These are phyloP conservation scores for Monosporascus sp. DNA, from an alignment of 2,329 filamentous ascomycete species.

Conservation along the genomic window DNA sequence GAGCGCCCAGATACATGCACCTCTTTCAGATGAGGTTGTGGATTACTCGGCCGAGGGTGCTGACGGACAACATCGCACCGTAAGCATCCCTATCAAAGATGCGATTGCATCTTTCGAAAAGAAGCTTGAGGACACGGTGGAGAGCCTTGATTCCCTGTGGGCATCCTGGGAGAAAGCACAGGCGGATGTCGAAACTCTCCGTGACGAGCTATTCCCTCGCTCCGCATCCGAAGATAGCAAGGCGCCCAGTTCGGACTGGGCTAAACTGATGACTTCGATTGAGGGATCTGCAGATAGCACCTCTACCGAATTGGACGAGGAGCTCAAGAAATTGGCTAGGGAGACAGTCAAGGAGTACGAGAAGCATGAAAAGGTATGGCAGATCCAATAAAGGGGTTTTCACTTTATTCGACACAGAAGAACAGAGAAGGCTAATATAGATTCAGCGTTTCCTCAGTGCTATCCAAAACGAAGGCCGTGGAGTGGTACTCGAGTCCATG, in stretches of 20 bases:
- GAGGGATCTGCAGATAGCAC: not conserved
- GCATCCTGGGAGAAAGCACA: slow-evolving; percentile 1
- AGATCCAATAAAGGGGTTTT: not conserved
- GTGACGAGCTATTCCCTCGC: not conserved
- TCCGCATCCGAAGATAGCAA: not conserved
- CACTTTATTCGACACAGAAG: too few relatives aligned
- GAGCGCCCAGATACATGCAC: not conserved
- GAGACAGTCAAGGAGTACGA: not conserved
- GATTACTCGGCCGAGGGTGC: not conserved
- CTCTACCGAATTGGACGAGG: not conserved
- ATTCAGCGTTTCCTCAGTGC: too few relatives aligned
- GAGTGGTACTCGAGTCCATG: too few relatives aligned
- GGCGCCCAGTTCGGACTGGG: not conserved
- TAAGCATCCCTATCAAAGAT: not conserved
- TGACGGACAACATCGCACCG: not conserved
- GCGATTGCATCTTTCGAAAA: not conserved
- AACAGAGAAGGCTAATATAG: too few relatives aligned
- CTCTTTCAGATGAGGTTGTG: not conserved
- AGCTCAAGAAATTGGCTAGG: not conserved
- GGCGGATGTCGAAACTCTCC: not conserved
- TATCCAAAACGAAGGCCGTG: too few relatives aligned
- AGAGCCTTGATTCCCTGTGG: not conserved
- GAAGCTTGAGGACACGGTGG: not conserved
- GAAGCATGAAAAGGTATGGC: slow-evolving; percentile 1
- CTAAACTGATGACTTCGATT: not conserved